Evolutionary conservation across 2,329 filamentous ascomycete species (phyloP).

Genomic region (Chlorencoelia australis): DNA sequence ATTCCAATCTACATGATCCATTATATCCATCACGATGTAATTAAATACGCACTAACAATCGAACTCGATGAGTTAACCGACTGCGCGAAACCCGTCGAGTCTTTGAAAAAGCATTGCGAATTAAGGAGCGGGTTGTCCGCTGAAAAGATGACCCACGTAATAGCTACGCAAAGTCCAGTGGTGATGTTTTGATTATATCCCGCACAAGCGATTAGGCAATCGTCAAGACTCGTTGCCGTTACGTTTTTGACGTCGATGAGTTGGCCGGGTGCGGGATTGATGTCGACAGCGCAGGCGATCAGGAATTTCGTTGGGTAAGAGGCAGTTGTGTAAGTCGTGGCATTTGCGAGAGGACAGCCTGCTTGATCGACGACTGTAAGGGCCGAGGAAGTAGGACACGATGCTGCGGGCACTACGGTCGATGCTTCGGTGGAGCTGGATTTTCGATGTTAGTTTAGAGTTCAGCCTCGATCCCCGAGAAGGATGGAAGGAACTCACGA

Average conservation of each 20-base stretch:
- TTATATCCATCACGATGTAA: background rate
- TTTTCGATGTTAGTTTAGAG: no score
- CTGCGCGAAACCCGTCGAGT: conserved; percentile 4
- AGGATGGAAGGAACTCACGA: background rate
- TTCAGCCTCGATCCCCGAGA: no score
- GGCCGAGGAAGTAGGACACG: conserved; percentile 3
- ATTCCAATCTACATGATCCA: background rate
- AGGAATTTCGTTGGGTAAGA: conserved; percentile 9
- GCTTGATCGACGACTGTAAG: conserved; percentile 13
- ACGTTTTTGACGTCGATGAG: conserved; percentile 14
- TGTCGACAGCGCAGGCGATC: conserved; percentile 11
- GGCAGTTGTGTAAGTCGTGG: conserved; percentile 11
- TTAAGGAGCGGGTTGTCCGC: conserved; percentile 10
- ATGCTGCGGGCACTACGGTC: no score
- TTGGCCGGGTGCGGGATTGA: conserved; percentile 4
- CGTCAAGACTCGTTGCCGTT: conserved; percentile 6
- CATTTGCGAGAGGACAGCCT: conserved; percentile 14
- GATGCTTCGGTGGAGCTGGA: no score
- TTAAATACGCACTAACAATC: conserved; percentile 3
- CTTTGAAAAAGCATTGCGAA: conserved; percentile 17
- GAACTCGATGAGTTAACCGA: conserved; percentile 1
- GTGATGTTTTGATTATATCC: conserved; percentile 1
- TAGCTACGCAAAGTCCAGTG: conserved; percentile 12
- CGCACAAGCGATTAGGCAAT: conserved; percentile 14
- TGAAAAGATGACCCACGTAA: conserved; percentile 18